phyloP scores from a whole-genome alignment of 495 filamentous ascomycete species.

The Terfezia boudieri region DNA sequence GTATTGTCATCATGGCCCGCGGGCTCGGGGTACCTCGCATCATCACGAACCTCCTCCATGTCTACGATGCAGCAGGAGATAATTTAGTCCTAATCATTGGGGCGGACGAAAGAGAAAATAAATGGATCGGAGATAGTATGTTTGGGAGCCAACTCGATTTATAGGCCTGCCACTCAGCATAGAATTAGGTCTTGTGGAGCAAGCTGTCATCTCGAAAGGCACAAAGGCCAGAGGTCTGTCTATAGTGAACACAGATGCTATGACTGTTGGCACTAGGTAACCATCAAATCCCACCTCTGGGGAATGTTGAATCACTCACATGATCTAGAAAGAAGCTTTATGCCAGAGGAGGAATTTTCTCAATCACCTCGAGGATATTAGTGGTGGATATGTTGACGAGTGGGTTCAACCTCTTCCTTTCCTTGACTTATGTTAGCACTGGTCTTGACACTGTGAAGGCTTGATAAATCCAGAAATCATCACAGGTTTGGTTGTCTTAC shows the following conservation, averaged over 20 bases:
- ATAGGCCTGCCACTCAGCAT: not conserved
- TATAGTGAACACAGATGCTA: constrained; percentile 83
- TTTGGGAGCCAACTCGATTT: not conserved
- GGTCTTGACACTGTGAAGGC: constrained; percentile 15
- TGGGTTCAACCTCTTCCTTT: constrained; percentile 12
- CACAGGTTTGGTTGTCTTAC: constrained; percentile 69
- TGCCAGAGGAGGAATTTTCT: constrained; percentile 69
- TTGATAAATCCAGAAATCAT: constrained; percentile 64
- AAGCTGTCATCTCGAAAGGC: constrained; percentile 61
- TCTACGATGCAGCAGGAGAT: constrained; percentile 86
- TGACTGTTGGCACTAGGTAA: constrained; percentile 52
- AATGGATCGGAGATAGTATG: constrained; percentile 64
- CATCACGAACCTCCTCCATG: constrained; percentile 82
- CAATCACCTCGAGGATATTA: constrained; percentile 85
- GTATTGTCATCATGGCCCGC: constrained; percentile 72
- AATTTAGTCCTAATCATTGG: constrained; percentile 75
- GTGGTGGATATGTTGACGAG: constrained; percentile 77
- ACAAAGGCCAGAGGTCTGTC: constrained; percentile 64
- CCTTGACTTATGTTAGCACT: too few species aligned
- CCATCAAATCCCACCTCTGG: not conserved
- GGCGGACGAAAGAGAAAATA: constrained; percentile 85
- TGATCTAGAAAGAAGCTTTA: constrained; percentile 62
- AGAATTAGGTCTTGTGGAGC: constrained; percentile 56
- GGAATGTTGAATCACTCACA: not conserved
- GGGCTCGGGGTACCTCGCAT: constrained; percentile 79